These are phyloP conservation scores for Cladophialophora immunda DNA, from an alignment of 2,329 filamentous ascomycete species.

Conservation along the genomic window DNA sequence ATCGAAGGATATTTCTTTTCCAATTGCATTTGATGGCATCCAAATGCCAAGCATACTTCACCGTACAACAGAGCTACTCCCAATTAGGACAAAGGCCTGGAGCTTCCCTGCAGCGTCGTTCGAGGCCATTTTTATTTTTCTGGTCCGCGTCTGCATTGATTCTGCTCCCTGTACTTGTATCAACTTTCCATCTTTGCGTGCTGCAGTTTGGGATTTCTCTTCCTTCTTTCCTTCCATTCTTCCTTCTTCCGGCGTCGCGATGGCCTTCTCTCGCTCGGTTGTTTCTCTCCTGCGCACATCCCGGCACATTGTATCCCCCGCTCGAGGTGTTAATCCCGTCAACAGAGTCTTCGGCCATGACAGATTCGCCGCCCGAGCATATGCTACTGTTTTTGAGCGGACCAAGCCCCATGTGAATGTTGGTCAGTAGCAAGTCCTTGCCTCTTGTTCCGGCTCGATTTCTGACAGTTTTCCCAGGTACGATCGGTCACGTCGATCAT, in stretches of 20 bases:
- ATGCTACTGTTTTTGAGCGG: conserved; percentile 78
- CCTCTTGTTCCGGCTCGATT: neutral
- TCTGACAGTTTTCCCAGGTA: conserved; percentile 63
- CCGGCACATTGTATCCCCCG: conserved; percentile 74
- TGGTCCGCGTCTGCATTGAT: conserved; percentile 15
- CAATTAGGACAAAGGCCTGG: neutral
- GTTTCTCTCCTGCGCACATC: conserved; percentile 84
- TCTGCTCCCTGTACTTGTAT: neutral
- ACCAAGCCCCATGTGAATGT: conserved; percentile 99
- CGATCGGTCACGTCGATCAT: conserved; percentile 99
- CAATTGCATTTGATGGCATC: neutral
- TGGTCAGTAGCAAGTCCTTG: conserved; percentile 62
- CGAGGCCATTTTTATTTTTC: conserved; percentile 19
- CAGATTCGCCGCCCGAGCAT: conserved; percentile 59
- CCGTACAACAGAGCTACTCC: conserved; percentile 3
- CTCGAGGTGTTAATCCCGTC: conserved; percentile 76
- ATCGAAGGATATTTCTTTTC: neutral
- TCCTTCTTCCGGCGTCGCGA: conserved; percentile 58
- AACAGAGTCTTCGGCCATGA: conserved; percentile 63
- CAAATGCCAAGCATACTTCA: neutral
- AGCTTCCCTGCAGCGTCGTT: conserved; percentile 7
- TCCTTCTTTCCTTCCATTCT: conserved; percentile 28
- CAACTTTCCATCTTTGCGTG: conserved; percentile 15
- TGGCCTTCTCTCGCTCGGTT: conserved; percentile 82
- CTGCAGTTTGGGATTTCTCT: conserved; percentile 26